Percentiles rank a stretch among this genome's conserved stretches.
Evolutionary conservation across 371 early-diverging fungal species (phyloP).

Genomic region (Syncephalastrum contaminatum): DNA sequence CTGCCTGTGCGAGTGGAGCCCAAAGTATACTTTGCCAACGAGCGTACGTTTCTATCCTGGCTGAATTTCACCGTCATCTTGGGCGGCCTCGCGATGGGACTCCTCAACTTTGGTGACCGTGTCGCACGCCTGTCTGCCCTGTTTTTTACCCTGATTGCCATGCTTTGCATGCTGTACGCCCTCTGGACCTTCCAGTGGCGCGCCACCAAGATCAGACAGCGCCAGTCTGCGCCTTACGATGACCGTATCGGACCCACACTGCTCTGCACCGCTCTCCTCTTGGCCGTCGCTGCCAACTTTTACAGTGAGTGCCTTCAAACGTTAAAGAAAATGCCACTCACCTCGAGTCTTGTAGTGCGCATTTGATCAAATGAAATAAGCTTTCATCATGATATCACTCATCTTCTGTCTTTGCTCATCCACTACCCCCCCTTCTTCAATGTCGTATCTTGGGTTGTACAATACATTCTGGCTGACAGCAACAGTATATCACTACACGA

Average conservation of each 20-base stretch:
- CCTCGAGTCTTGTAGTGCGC: no score
- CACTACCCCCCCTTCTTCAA: no score
- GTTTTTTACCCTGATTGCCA: constrained; percentile 70
- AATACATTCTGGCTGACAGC: no score
- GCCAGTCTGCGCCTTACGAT: constrained; percentile 52
- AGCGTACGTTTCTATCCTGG: constrained; percentile 91
- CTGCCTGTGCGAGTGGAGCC: constrained; percentile 89
- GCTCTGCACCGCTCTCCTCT: constrained; percentile 43
- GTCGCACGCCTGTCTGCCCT: constrained; percentile 64
- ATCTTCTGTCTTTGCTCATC: no score
- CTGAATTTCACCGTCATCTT: constrained; percentile 67
- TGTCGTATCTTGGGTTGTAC: no score
- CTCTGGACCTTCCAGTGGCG: constrained; percentile 80
- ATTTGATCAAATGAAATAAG: no score
- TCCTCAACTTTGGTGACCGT: constrained; percentile 76
- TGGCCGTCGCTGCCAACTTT: constrained; percentile 79
- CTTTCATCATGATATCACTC: no score
- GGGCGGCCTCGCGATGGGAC: constrained; percentile 65
- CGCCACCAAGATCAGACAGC: constrained; percentile 55
- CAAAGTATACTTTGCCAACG: constrained; percentile 98
- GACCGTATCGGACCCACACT: constrained; percentile 51
- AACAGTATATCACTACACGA: no score
- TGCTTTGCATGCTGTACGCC: constrained; percentile 69
- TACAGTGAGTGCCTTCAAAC: constrained; percentile 61
- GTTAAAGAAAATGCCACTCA: no score